A percentile compares a stretch with the other conserved stretches of the same genome.
These are phyloP conservation scores for Populus simonii DNA, from an alignment of 345 rosid species.

Conservation along the genomic window DNA sequence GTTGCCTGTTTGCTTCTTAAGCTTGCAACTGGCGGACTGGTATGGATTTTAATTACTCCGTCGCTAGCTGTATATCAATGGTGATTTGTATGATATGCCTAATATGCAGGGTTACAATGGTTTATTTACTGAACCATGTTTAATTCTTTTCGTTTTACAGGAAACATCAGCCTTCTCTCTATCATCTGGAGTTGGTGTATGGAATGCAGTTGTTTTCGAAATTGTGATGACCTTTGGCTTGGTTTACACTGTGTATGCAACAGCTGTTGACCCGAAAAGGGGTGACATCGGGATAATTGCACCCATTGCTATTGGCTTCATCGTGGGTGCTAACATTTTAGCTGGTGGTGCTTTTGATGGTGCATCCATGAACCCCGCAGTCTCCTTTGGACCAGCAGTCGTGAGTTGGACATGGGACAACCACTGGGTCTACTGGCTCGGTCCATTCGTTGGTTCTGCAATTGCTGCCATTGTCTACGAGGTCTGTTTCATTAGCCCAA, in stretches of 20 bases:
- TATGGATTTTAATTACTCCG: neutral
- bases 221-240: slow-evolving; percentile 34
- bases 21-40: slow-evolving; percentile 30
- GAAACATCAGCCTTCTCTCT: slow-evolving; percentile 27
- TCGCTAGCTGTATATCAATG: neutral
- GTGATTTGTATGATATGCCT: no score
- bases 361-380: slow-evolving; percentile 36
- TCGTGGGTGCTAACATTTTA: slow-evolving; percentile 35
- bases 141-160: neutral
- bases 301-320: slow-evolving; percentile 31
- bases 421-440: slow-evolving; percentile 40
- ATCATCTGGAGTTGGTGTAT: slow-evolving; percentile 24
- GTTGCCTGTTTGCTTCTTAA: slow-evolving; percentile 36
- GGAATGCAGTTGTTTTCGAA: slow-evolving; percentile 31
- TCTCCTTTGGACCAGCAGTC: slow-evolving; percentile 31
- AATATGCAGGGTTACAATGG: neutral
- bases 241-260: slow-evolving; percentile 32
- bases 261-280: slow-evolving; percentile 29
- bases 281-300: slow-evolving; percentile 22
- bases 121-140: neutral
- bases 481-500: slow-evolving; percentile 21
- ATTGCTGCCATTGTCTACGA: slow-evolving; percentile 31
- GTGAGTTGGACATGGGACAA: slow-evolving; percentile 32
- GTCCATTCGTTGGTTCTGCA: slow-evolving; percentile 26
- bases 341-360: slow-evolving; percentile 37